Evolutionary conservation across 2,329 filamentous ascomycete species (phyloP), one percentile per base, ranked within the genome.

Genomic region (Beauveria rudraprayagi): DNA sequence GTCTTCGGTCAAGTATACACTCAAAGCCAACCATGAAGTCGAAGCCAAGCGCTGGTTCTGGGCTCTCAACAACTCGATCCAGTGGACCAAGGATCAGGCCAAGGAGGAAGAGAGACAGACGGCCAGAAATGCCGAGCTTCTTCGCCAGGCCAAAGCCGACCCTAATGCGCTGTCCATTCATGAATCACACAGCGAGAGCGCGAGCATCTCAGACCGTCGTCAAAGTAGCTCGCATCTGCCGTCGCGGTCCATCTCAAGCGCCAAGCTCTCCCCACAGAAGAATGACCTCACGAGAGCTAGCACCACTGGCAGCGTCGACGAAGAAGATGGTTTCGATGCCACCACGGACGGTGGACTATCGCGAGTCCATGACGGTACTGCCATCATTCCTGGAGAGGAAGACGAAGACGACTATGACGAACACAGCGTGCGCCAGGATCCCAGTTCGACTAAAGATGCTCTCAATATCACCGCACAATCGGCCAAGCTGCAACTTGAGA

Each of bases 11-110:
- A 99, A 97, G 76, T 99, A 99, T 72, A 93, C 95, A 54, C 81
- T 99, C 58, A 97, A 96, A 74, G 94, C 94, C 0, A 99, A 99
- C 70, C 94, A 99, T 74, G 90, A 97, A 70, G 93, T 97, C 30
- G 94, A 99, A 74, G 93, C 94, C 6, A 99, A 99, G 76, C 85
- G 94, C 60, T 99, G 94, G 94, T 99, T 95, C 75, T 99, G 94
- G 94, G 91, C 94, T 0, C 79, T 99, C 65, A 99, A 99, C 77
- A 99, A 99, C 72, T 93, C 94, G 6, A 99, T 99, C 55, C 94
- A 97, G 72, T 97, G 91, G 89, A 88, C 91, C 65, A 99, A 99
- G 74, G 94, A 99, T 70, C 94, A 97, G 75, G 92, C 91, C 8
- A 92, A 89, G 67, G 91, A 96, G 72, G 93, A 97, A 68, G 88